phyloP scores from a whole-genome alignment of 2,329 filamentous ascomycete genomes.

The Lasiodiplodia sp. region DNA sequence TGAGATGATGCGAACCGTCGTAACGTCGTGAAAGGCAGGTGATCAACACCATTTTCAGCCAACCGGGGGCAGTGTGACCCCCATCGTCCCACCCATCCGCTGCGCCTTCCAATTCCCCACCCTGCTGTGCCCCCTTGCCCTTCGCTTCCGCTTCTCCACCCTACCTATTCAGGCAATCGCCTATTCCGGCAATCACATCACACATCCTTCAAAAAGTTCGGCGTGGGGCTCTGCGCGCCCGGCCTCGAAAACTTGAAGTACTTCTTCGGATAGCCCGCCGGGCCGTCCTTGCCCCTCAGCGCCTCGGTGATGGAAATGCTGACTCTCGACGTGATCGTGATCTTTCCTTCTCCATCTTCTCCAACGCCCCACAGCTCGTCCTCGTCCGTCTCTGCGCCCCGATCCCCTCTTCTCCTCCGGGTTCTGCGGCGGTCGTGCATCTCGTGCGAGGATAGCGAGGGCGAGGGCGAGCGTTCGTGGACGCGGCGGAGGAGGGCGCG shows the following conservation, averaged over 20 bases:
- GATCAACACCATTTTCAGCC: background rate
- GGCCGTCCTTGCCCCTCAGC: slow-evolving; percentile 6
- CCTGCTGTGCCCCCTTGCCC: background rate
- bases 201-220: slow-evolving; percentile 10
- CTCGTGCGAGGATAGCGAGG: background rate
- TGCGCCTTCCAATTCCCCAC: background rate
- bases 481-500: background rate
- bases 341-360: background rate
- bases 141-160: background rate
- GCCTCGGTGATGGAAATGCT: slow-evolving; percentile 23
- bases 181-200: background rate
- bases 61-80: background rate
- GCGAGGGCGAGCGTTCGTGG: background rate
- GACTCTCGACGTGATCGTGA: slow-evolving; percentile 22
- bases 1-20: background rate
- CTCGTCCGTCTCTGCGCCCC: slow-evolving; percentile 1
- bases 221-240: slow-evolving; percentile 14
- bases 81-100: background rate
- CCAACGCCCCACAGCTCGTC: background rate
- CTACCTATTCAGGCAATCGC: background rate
- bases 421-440: background rate
- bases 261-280: slow-evolving; percentile 11
- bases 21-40: background rate
- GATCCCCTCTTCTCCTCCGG: background rate
- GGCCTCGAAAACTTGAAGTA: slow-evolving; percentile 17